Percentiles rank a stretch among this genome's conserved stretches.
Evolutionary conservation across 2,329 filamentous ascomycete species (phyloP).

Genomic region (Corynespora cassiicola): DNA sequence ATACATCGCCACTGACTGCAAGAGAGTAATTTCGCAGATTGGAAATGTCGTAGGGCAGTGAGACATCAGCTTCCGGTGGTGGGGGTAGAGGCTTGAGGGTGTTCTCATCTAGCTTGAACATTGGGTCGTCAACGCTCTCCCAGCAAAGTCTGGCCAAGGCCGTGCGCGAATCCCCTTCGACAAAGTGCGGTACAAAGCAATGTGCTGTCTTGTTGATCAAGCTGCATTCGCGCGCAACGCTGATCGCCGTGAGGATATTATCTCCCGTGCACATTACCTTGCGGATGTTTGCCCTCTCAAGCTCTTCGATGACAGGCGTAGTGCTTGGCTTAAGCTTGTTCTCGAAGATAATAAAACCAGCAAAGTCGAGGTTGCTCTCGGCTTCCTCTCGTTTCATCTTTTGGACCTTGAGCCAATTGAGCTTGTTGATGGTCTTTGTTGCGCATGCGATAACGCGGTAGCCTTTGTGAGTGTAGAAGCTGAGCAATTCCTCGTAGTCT

Average conservation of each 20-base stretch:
- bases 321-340: constrained; percentile 96
- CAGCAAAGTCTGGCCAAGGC: constrained; percentile 77
- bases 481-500: constrained; percentile 88
- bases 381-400: constrained; percentile 89
- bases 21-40: constrained; percentile 86
- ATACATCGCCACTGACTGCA: constrained; percentile 90
- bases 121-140: constrained; percentile 92
- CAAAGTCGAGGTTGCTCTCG: constrained; percentile 83
- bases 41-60: constrained; percentile 82
- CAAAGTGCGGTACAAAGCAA: constrained; percentile 91
- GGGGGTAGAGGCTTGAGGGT: constrained; percentile 80
- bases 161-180: constrained; percentile 77
- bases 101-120: constrained; percentile 77
- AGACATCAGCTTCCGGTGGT: constrained; percentile 76
- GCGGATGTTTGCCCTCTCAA: constrained; percentile 82
- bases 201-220: constrained; percentile 81
- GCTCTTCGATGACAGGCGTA: constrained; percentile 78
- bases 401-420: constrained; percentile 93
- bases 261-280: constrained; percentile 97
- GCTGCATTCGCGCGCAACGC: constrained; percentile 88
- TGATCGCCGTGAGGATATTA: constrained; percentile 96
- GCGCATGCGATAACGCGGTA: constrained; percentile 97
- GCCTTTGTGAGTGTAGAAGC: constrained; percentile 92
- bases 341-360: constrained; percentile 98
- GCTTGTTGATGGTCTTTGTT: constrained; percentile 82